These are phyloP conservation scores for Xylaria palmicola DNA, from an alignment of 495 filamentous ascomycete species.

Conservation along the genomic window DNA sequence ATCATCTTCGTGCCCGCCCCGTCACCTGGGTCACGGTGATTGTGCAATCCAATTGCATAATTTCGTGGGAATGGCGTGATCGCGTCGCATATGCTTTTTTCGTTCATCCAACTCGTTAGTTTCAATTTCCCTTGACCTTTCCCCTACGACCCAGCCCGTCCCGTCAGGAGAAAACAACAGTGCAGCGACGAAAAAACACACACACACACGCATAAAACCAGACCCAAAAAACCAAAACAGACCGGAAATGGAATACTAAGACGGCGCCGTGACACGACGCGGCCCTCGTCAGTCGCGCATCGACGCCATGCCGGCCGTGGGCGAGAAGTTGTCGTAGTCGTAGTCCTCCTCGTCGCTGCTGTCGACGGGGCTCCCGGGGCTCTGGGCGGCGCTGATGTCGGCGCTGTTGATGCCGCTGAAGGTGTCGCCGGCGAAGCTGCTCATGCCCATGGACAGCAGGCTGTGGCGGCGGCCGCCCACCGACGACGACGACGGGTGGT, in stretches of 20 bases:
- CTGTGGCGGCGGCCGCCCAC: conserved; percentile 41
- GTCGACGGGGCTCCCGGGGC: conserved; percentile 39
- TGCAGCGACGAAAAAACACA: conserved; percentile 7
- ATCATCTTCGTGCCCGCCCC: background rate
- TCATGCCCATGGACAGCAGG: conserved; percentile 30
- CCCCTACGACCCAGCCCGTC: conserved; percentile 9
- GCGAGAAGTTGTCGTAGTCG: conserved; percentile 34
- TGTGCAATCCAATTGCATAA: conserved; percentile 27
- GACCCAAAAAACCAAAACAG: conserved; percentile 2
- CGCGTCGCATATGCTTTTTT: conserved; percentile 29
- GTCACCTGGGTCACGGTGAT: conserved; percentile 16
- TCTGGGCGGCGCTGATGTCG: conserved; percentile 44
- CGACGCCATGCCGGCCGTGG: conserved; percentile 27
- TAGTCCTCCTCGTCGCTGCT: conserved; percentile 49
- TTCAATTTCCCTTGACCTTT: conserved; percentile 10
- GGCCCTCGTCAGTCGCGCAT: conserved; percentile 27
- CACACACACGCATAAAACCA: background rate
- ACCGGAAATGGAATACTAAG: conserved; percentile 9
- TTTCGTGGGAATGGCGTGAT: conserved; percentile 35
- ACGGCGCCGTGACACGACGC: too few relatives aligned
- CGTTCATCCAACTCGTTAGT: conserved; percentile 12
- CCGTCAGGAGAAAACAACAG: conserved; percentile 15
- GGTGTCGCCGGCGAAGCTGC: conserved; percentile 18
- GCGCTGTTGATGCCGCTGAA: conserved; percentile 36
- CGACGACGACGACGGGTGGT: too few relatives aligned